Base-by-base conservation (phyloP, 148 eudicot genomes). In the Vaccinium myrtillus region DNA sequence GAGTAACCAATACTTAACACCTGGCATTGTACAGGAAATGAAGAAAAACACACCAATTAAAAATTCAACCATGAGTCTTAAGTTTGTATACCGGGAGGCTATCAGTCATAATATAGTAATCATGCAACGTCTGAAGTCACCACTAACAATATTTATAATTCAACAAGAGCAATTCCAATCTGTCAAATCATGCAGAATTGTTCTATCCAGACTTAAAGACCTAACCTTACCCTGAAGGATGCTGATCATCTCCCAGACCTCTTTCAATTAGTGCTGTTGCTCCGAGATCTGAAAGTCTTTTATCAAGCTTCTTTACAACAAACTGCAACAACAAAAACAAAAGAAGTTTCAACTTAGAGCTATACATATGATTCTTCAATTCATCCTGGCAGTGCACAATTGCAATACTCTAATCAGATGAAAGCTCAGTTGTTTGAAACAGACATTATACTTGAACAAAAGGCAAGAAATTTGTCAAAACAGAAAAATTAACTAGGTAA, bases 181-280 rank as follows among this genome's bases (percentile, higher is more conserved):
- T 67, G 76, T 48, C n/a, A 27, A 32, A 81, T 81, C 75, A 65
- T 2, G 43, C 21, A 49, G 50, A 75, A 43, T 49, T 82, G 51
- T 43, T 50, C 39, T 16, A 69, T 49, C 63, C 76, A 81, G 49
- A 50, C 46, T 36, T 16, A 19, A 75, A 18, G 80, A 14, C 27
- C 27, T 81, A 74, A 56, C n/a, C 84, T 85, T 94, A 96, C 99
- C 99, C 98, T 80, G 98, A 94, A 91, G 95, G 97, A 83, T 96
- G 99, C 81, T 96, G 98, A 90, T 96, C 99, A 89, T 96, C 99
- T 87, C 99, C 99, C 65, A 96, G 91, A 81, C 99, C 99, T 88
- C 88, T 92, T 84, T 94, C 98, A 87, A 94, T 82, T 81, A 96
- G 87, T 6, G 93, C 84, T 19, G 73, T 87, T 86, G 92, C 98